These are phyloP conservation scores for Plasmodium reichenowi DNA, from an alignment of 169 alveolate species.

Conservation along the genomic window DNA sequence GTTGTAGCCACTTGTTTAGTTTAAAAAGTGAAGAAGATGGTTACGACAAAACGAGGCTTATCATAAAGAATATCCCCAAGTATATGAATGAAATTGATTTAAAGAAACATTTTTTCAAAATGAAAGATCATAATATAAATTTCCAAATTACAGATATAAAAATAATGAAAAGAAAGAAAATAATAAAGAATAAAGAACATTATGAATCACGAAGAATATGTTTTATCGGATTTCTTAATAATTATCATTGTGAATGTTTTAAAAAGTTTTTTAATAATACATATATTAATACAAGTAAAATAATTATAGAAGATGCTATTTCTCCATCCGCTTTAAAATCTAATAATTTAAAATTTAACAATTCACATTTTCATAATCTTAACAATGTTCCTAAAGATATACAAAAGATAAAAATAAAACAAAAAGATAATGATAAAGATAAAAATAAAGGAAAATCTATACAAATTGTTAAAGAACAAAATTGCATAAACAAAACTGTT, in stretches of 20 bases:
- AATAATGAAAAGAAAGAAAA: slow-evolving; percentile 81
- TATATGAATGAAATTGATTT: slow-evolving; percentile 84
- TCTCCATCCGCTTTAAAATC: slow-evolving; percentile 79
- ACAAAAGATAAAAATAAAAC: background rate
- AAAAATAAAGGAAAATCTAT: slow-evolving; percentile 6
- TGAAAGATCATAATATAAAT: slow-evolving; percentile 76
- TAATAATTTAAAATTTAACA: background rate
- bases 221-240: slow-evolving; percentile 90
- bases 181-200: slow-evolving; percentile 58
- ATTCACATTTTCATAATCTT: background rate
- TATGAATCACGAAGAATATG: slow-evolving; percentile 88
- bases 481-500: slow-evolving; percentile 37
- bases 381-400: background rate
- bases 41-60: slow-evolving; percentile 79
- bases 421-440: background rate
- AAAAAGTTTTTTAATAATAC: slow-evolving; percentile 89
- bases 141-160: slow-evolving; percentile 87
- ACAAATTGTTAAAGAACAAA: slow-evolving; percentile 22
- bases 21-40: slow-evolving; percentile 19
- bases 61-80: slow-evolving; percentile 87
- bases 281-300: slow-evolving; percentile 90
- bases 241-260: slow-evolving; percentile 87
- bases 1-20: background rate
- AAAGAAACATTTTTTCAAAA: slow-evolving; percentile 82
- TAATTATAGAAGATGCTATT: slow-evolving; percentile 89